phyloP scores from a whole-genome alignment of 2,329 filamentous ascomycete genomes.

The Diaporthe vexans region DNA sequence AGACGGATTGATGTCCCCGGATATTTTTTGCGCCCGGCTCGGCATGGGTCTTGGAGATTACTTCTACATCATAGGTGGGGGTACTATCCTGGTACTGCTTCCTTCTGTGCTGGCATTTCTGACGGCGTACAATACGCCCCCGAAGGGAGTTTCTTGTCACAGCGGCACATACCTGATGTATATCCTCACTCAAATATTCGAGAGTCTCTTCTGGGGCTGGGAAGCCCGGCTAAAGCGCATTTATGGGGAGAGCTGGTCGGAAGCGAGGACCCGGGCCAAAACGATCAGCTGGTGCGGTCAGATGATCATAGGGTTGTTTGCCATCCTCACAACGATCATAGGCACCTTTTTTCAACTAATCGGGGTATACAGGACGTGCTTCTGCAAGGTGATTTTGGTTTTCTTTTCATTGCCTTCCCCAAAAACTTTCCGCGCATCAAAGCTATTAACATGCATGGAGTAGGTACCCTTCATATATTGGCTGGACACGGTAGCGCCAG shows the following conservation, averaged over 20 bases:
- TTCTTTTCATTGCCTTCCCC: too few species aligned
- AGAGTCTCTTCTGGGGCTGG: slow-evolving; percentile 50
- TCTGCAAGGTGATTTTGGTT: slow-evolving; percentile 41
- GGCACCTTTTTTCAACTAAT: slow-evolving; percentile 48
- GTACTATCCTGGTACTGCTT: slow-evolving; percentile 13
- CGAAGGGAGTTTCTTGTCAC: slow-evolving; percentile 45
- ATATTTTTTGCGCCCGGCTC: background rate
- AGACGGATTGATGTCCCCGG: slow-evolving; percentile 2
- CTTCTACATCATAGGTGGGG: background rate
- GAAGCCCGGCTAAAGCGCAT: slow-evolving; percentile 47
- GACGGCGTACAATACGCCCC: slow-evolving; percentile 50
- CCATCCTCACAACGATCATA: slow-evolving; percentile 51
- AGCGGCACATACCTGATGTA: slow-evolving; percentile 47
- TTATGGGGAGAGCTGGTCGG: slow-evolving; percentile 48
- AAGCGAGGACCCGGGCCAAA: slow-evolving; percentile 46
- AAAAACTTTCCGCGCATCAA: background rate
- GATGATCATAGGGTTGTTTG: slow-evolving; percentile 49
- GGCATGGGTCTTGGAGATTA: slow-evolving; percentile 5
- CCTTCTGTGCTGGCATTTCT: slow-evolving; percentile 52
- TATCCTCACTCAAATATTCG: slow-evolving; percentile 48
- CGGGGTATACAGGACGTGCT: slow-evolving; percentile 46
- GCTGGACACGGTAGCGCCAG: slow-evolving; percentile 36
- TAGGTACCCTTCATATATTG: slow-evolving; percentile 42
- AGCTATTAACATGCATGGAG: background rate
- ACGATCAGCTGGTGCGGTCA: slow-evolving; percentile 50